Evolutionary conservation across 1,284 basidiomycete species (phyloP), one percentile per base, ranked within the genome.

Genomic region (Pseudozyma pruni): DNA sequence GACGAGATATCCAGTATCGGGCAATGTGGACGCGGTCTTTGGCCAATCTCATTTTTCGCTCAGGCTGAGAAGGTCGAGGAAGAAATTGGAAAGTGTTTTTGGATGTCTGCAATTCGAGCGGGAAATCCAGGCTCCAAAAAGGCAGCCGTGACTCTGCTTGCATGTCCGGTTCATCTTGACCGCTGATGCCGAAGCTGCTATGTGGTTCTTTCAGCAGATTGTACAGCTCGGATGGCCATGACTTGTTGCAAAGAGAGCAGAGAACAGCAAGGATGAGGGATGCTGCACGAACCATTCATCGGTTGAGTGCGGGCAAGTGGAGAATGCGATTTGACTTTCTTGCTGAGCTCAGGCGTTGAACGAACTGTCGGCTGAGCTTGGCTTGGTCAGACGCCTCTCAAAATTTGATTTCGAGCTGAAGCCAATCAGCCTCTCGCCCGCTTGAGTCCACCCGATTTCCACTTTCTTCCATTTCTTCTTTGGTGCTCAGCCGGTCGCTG

Each of bases 321-420:
- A 25, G 46, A 37, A 22, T 13, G 35, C 8, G 31, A 31, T 31
- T 20, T 20, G 41, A 45, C 10, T 32, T 29, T 37, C 27, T 51
- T 63, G 60, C 54, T 53, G 49, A 59, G 60, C 53, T 63, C 49
- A 63, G 54, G 53, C 57, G n/a, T n/a, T n/a, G n/a, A n/a, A n/a
- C n/a, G n/a, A n/a, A n/a, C n/a, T n/a, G 27, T 29, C 27, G 11
- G 27, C 27, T 6, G 27, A 29, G 27, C 27, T 29, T 29, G 27
- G 27, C 27, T 29, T 29, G 27, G 27, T 29, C 27, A 29, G 27
- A 29, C n/a, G 5, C 19, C 16, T 13, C 34, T 11, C 34, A 35
- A 35, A 14, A 2, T 35, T 35, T 32, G 31, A 32, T 13, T 32
- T 32, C 8, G 31, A 32, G 8, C 22, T 19, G 17, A 25, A 33